Evolutionary conservation across 2,329 filamentous ascomycete species (phyloP), one percentile per base, ranked within the genome.

Genomic region (Aspergillus floridensis): DNA sequence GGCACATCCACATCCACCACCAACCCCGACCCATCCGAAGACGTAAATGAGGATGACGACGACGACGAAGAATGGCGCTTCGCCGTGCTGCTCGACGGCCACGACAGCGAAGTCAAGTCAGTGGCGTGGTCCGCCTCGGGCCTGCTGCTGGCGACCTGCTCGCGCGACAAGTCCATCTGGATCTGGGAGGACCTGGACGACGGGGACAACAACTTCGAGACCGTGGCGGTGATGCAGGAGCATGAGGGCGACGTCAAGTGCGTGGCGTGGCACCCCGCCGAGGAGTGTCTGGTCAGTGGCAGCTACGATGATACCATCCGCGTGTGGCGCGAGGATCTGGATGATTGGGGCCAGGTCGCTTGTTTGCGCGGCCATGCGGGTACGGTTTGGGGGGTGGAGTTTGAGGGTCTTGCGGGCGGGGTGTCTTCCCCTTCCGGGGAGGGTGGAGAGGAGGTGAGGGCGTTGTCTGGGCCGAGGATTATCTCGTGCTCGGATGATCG

Each of bases 171-270:
- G 79, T 90, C 86, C 16, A 91, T 98, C 19, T 99, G 95, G 95
- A 91, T 99, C 68, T 99, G 95, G 95, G 95, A 99, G 77, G 95
- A 98, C 74, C 85, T 97, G 56, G 78, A 80, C 57, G 88, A 90
- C 66, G 90, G 88, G 16, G 93, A 96, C 57, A 93, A 96, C 74
- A 95, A 98, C 73, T 98, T 93, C 80, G 95, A 99, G 82, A 98
- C 95, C 1, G 88, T 98, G 16, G 95, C 93, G 0, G 93, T 98
- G 56, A 82, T 98, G 70, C 92, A 91, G 76, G 95, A 98, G 77
- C 95, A 99, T 74, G 90, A 93, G 50, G 93, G 91, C 22, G 95
- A 99, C 76, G 93, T 99, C 66, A 99, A 99, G 75, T 91, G 88
- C 64, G 91, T 99, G 1, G 86, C 88, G 2, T 99, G 95, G 95